Conservation (phyloP, 208 protist genomes). For the Borovskyia barvae region DNA sequence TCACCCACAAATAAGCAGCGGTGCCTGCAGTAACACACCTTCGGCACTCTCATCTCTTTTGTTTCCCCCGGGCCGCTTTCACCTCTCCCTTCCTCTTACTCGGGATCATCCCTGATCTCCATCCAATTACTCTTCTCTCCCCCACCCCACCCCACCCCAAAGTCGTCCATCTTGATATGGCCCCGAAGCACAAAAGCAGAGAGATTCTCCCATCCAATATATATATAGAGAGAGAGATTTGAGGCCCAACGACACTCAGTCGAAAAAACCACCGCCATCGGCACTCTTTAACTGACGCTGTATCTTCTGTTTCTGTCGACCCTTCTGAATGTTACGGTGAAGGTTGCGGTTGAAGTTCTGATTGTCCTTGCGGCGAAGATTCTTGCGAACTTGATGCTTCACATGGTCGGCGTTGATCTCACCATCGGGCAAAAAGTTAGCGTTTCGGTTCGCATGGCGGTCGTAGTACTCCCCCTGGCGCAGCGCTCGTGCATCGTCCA, state of each 20-base stretch:
- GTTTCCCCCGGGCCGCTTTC: too few relatives aligned
- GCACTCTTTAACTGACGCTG: constrained; percentile 69
- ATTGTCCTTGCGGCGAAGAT: constrained; percentile 60
- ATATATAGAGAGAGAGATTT: constrained; percentile 11
- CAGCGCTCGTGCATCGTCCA: constrained; percentile 37
- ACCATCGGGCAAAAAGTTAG: constrained; percentile 56
- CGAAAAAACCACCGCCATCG: constrained; percentile 51
- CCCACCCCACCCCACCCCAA: too few relatives aligned
- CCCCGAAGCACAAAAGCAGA: too few relatives aligned
- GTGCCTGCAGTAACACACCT: too few relatives aligned
- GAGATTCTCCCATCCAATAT: too few relatives aligned
- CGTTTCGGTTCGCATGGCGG: constrained; percentile 44
- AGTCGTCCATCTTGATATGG: too few relatives aligned
- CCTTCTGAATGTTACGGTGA: constrained; percentile 87
- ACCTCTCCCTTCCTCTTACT: too few relatives aligned
- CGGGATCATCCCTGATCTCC: too few relatives aligned
- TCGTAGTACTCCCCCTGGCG: constrained; percentile 25
- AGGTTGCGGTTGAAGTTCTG: constrained; percentile 70
- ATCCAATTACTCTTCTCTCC: too few relatives aligned
- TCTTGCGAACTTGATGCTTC: constrained; percentile 58
- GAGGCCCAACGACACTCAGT: constrained; percentile 1
- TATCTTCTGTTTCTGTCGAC: constrained; percentile 79
- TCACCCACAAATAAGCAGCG: too few relatives aligned
- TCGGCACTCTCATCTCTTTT: too few relatives aligned
- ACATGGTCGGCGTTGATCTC: constrained; percentile 72